A percentile compares a stretch with the other conserved stretches of the same genome.
Evolutionary conservation across 441 rosid genomes (phyloP).

Genomic region (Pelargonium cotyledonis): DNA sequence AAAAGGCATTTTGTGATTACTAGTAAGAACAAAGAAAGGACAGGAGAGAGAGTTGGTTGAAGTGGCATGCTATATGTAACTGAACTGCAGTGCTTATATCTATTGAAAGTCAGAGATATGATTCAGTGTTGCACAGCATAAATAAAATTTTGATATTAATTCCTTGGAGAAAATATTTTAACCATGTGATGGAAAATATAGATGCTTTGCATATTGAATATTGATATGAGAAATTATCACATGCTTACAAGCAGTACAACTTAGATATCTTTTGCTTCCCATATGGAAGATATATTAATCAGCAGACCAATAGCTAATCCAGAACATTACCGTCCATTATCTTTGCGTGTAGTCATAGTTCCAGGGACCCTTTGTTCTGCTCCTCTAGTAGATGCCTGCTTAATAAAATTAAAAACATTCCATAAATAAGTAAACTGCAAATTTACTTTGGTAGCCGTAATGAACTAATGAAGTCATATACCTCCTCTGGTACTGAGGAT

Average conservation of each 20-base stretch:
- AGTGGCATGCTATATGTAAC: neutral
- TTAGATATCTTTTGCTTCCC: neutral
- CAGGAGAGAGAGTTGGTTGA: neutral
- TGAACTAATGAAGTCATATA: conserved; percentile 21
- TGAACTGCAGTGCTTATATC: neutral
- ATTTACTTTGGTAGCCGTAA: neutral
- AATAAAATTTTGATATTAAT: neutral
- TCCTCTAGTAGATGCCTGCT: conserved; percentile 44
- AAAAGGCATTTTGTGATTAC: neutral
- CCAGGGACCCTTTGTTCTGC: conserved; percentile 35
- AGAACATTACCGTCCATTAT: conserved; percentile 57
- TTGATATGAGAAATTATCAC: conserved; percentile 4
- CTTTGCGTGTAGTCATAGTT: conserved; percentile 36
- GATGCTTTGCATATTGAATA: neutral
- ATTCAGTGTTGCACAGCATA: neutral
- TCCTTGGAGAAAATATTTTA: neutral
- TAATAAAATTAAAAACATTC: conserved; percentile 17
- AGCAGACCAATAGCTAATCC: conserved; percentile 10
- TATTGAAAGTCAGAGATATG: neutral
- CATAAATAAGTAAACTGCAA: neutral
- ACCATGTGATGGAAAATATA: neutral
- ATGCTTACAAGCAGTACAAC: conserved; percentile 8
- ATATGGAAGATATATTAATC: conserved; percentile 11
- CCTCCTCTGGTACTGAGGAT: conserved; percentile 54
- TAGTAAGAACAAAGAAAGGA: neutral